These are phyloP conservation scores for Tulasnella sp. DNA, from an alignment of 768 basidiomycete genomes.

Conservation along the genomic window DNA sequence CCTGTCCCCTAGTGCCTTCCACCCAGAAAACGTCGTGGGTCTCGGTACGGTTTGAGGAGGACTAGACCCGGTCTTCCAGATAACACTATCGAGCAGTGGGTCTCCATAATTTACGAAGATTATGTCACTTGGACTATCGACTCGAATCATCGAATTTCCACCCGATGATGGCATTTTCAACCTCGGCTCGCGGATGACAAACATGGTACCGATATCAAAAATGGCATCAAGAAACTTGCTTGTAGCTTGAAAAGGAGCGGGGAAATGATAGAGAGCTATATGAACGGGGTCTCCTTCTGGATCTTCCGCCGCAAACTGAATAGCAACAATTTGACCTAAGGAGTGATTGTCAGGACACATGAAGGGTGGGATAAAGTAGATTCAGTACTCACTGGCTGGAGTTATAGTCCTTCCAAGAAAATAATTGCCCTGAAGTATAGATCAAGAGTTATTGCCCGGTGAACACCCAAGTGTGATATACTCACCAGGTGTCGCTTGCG, in stretches of 20 bases:
- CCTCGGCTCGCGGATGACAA: constrained; percentile 19
- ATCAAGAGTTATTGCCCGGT: background rate
- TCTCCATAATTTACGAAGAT: background rate
- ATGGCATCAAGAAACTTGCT: constrained; percentile 16
- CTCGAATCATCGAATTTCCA: constrained; percentile 6
- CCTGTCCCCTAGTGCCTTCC: constrained; percentile 15
- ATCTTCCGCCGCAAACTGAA: constrained; percentile 9
- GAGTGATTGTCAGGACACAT: background rate
- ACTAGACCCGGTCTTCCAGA: constrained; percentile 5
- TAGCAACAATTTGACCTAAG: constrained; percentile 9
- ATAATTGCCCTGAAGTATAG: background rate
- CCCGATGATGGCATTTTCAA: background rate
- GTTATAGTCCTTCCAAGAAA: constrained; percentile 4
- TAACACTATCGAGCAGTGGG: constrained; percentile 1
- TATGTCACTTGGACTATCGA: constrained; percentile 18
- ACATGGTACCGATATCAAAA: constrained; percentile 16
- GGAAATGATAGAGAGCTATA: constrained; percentile 11
- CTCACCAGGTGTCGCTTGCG: background rate
- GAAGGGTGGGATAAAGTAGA: background rate
- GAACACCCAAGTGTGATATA: background rate
- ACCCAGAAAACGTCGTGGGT: background rate
- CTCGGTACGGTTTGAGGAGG: background rate
- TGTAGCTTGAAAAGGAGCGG: background rate
- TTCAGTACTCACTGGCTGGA: background rate
- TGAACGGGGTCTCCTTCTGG: background rate